phyloP scores from a whole-genome alignment of 768 basidiomycete species.

The Leccinum subgranulosum region DNA sequence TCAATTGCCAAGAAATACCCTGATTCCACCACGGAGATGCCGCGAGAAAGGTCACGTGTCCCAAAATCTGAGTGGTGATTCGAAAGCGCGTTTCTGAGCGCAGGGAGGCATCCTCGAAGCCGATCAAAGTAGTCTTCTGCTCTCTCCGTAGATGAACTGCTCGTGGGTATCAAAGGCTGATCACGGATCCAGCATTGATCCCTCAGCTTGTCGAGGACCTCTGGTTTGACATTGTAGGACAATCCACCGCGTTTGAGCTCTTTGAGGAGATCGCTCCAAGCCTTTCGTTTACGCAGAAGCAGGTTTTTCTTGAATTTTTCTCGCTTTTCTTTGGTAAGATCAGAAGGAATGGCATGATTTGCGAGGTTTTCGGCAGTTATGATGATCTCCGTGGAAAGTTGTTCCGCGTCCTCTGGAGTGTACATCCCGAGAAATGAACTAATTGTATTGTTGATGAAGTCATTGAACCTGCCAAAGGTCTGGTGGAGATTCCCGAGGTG shows the following conservation, averaged over 20 bases:
- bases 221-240: conserved; percentile 66
- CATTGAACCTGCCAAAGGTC: conserved; percentile 51
- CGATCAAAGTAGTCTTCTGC: conserved; percentile 64
- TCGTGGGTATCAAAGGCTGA: conserved; percentile 44
- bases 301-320: conserved; percentile 70
- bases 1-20: conserved; percentile 66
- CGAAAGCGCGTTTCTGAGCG: conserved; percentile 56
- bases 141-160: conserved; percentile 33
- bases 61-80: conserved; percentile 78
- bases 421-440: conserved; percentile 39
- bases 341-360: conserved; percentile 38
- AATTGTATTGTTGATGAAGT: conserved; percentile 42
- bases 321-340: conserved; percentile 45
- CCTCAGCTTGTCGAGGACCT: conserved; percentile 53
- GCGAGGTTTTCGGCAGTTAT: conserved; percentile 57
- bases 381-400: conserved; percentile 62
- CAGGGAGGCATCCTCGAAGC: conserved; percentile 61
- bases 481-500: conserved; percentile 48
- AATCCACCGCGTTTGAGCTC: conserved; percentile 82
- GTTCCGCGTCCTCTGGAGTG: conserved; percentile 46
- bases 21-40: conserved; percentile 75
- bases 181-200: conserved; percentile 63
- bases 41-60: conserved; percentile 85
- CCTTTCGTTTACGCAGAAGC: conserved; percentile 79
- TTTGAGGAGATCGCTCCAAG: conserved; percentile 87